Evolutionary conservation across 345 rosid species (phyloP), one percentile per base, ranked within the genome.

Genomic region (Camelina sativa): DNA sequence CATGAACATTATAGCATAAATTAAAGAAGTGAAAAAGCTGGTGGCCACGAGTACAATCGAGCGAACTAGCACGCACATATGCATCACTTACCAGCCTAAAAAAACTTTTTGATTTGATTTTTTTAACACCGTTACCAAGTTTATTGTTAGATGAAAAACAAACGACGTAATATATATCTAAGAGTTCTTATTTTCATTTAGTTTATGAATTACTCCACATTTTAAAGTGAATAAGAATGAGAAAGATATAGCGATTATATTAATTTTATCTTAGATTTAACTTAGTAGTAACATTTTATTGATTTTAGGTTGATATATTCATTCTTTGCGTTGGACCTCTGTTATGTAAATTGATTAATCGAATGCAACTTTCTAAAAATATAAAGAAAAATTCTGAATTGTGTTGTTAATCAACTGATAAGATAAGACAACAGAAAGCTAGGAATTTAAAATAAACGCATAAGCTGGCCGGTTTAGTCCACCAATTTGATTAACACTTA

Each of bases 371-470:
- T 73, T 40, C 7, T 1, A 2, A 19, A 63, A 15, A 20, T 13
- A 63, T 5, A 43, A 9, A 63, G 3, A 44, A 62, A 52, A 1
- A 1, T n/a, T 16, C 17, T 1, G 17, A 60, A 64, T 1, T 44
- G 48, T 47, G 34, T 19, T 44, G 32, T 34, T 8, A 65, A 65
- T 65, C 41, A 73, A 44, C 64, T 55, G 71, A 55, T 73, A 65
- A 65, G 71, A 55, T 73, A 65, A 65, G 65, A 73, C 77, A 73
- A 55, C 64, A 32, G 19, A 52, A 73, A 43, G 64, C 54, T 43
- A 73, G 4, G 64, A 73, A 54, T 72, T 12, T 0, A 44, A 55
- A 32, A 46, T 28, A 73, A 64, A 64, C 71, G 25, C 48, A 73
- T 55, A 46, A 63, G 25, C 17, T 46, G 51, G 19, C 19, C 9